phyloP scores from a whole-genome alignment of 768 basidiomycete genomes.

The Lactifluus piperatus region DNA sequence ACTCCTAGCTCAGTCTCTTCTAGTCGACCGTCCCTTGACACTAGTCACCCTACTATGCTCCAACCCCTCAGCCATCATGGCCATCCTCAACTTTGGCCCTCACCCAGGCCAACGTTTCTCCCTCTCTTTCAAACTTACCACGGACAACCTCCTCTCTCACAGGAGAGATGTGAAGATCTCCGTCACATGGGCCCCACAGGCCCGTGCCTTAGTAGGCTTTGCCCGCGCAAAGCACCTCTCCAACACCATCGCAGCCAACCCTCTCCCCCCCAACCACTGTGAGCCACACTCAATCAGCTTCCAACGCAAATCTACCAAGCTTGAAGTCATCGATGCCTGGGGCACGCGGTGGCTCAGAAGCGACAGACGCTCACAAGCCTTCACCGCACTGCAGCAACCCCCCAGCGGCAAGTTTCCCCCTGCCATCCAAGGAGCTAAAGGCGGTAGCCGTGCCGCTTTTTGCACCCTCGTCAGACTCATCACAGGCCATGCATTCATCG shows the following conservation, averaged over 20 bases:
- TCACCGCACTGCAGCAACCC: too few relatives aligned
- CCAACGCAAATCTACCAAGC: background rate
- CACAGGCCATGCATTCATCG: too few relatives aligned
- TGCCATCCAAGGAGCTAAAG: too few relatives aligned
- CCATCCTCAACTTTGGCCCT: background rate
- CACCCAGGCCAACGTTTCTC: background rate
- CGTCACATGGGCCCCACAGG: background rate
- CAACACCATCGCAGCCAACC: too few relatives aligned
- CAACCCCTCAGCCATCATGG: background rate
- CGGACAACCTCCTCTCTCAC: background rate
- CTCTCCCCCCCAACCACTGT: background rate
- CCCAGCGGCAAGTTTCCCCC: too few relatives aligned
- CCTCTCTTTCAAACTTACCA: background rate
- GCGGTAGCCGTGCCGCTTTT: too few relatives aligned
- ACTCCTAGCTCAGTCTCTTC: too few relatives aligned
- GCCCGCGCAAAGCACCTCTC: background rate
- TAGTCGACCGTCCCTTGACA: too few relatives aligned
- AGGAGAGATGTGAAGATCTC: background rate
- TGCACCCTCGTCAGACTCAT: too few relatives aligned
- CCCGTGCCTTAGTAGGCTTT: background rate
- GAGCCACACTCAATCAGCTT: background rate
- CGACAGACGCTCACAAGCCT: too few relatives aligned
- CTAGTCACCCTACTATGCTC: too few relatives aligned
- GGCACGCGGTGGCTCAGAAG: too few relatives aligned
- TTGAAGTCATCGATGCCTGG: background rate